phyloP scores from a whole-genome alignment of 345 rosid species.

The Excoecaria agallocha region DNA sequence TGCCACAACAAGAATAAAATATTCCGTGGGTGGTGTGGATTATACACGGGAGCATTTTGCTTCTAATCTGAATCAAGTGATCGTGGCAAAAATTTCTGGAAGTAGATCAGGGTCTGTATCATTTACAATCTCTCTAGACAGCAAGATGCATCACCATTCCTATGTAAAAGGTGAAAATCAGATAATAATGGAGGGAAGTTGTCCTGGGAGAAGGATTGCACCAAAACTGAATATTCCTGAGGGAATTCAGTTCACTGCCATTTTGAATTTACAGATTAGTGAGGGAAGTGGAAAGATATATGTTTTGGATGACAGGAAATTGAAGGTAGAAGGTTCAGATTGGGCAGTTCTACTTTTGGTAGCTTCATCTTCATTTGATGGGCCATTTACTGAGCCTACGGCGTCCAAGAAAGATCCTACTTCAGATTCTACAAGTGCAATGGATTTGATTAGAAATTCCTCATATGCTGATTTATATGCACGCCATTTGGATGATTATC shows the following conservation, averaged over 20 bases:
- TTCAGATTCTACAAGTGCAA: slow-evolving; percentile 39
- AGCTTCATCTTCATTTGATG: slow-evolving; percentile 79
- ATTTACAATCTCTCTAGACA: slow-evolving; percentile 60
- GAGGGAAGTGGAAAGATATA: slow-evolving; percentile 43
- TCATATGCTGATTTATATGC: slow-evolving; percentile 63
- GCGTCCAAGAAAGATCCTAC: slow-evolving; percentile 68
- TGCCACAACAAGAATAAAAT: slow-evolving; percentile 66
- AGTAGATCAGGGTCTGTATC: slow-evolving; percentile 63
- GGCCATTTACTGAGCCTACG: slow-evolving; percentile 66
- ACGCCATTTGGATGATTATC: slow-evolving; percentile 72
- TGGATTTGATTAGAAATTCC: slow-evolving; percentile 43
- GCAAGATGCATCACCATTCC: slow-evolving; percentile 55
- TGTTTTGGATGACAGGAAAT: slow-evolving; percentile 51
- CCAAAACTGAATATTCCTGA: slow-evolving; percentile 40
- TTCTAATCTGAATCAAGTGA: slow-evolving; percentile 66
- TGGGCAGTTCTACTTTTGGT: slow-evolving; percentile 65
- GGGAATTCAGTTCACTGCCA: slow-evolving; percentile 67
- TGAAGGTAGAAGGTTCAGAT: slow-evolving; percentile 71
- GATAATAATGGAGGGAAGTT: slow-evolving; percentile 65
- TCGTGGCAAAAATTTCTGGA: slow-evolving; percentile 61
- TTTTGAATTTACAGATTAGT: slow-evolving; percentile 66
- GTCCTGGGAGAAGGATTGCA: slow-evolving; percentile 65
- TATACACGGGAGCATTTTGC: slow-evolving; percentile 70
- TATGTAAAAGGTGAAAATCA: slow-evolving; percentile 45
- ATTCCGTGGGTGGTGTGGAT: slow-evolving; percentile 55